Base-by-base conservation (phyloP, 169 alveolate genomes). In the Cryptosporidium canis region DNA sequence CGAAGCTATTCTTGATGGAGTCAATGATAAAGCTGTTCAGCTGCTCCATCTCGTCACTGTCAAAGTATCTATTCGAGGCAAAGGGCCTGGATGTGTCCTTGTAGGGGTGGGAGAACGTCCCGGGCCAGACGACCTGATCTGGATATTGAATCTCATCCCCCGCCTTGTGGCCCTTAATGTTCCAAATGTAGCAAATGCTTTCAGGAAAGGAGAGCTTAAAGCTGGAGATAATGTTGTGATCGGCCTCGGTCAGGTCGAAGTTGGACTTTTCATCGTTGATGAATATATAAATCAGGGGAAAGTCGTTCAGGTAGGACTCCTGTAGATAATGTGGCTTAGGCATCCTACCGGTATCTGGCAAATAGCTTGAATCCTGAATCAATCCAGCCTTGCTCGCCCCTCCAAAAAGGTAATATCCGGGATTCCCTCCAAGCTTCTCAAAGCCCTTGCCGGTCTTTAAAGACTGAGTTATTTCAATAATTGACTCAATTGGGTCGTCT, bases 191-290 rank as follows among this genome's bases (percentile, higher is more conserved):
- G 27, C 70, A 77, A 14, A 58, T 44, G 16, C 72, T 77, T 35
- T 77, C 87, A 24, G 87, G 87, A 27, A 77, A 77, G 12, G 72
- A 77, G 14, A 39, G 63, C 37, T 77, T 77, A 41, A 77, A 77
- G 33, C 72, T 77, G 3, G 87, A 77, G 21, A 77, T 77, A 29
- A 77, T 77, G 21, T 55, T 58, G 44, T 77, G 77, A 35, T 58
- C 87, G 14, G 65, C n/a, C 3, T 58, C 58, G n/a, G 8, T 77
- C 29, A 55, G 61, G 45, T 77, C 66, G 61, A 58, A 35, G 11
- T 39, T 29, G 0, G 72, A 61, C 39, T 24, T 58, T 58, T 55
- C 70, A 24, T 77, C 87, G 35, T 61, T 55, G n/a, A 77, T 77
- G 43, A 77, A 77, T 39, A 77, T 77, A 58, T 58, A 77, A 21